A percentile compares a stretch with the other conserved stretches of the same genome.
Conservation (phyloP, 495 filamentous ascomycete genomes). For the Letharia columbiana region DNA sequence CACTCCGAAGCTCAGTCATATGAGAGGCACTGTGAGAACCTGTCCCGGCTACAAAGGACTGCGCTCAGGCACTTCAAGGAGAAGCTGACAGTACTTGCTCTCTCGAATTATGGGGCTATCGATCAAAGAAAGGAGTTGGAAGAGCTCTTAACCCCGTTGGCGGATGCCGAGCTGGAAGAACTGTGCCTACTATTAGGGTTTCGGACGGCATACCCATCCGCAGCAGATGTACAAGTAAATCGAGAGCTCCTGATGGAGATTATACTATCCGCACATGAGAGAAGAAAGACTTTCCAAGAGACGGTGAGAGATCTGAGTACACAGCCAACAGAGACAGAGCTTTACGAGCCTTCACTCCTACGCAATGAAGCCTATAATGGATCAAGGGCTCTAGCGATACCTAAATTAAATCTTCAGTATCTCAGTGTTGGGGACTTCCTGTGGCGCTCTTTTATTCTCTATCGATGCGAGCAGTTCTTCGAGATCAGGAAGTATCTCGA, state of each 20-base stretch:
- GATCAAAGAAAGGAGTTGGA: conserved; percentile 71
- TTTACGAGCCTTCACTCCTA: conserved; percentile 81
- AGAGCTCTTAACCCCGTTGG: conserved; percentile 62
- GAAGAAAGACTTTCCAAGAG: conserved; percentile 77
- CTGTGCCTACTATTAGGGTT: conserved; percentile 67
- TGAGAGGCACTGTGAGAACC: conserved; percentile 62
- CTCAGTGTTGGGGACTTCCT: conserved; percentile 91
- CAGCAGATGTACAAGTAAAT: conserved; percentile 50
- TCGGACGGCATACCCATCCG: conserved; percentile 68
- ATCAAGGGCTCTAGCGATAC: conserved; percentile 78
- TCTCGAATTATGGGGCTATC: conserved; percentile 88
- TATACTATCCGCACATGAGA: conserved; percentile 68
- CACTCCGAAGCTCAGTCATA: conserved; percentile 63
- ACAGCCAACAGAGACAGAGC: conserved; percentile 68
- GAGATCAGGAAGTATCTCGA: conserved; percentile 89
- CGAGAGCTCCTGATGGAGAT: conserved; percentile 67
- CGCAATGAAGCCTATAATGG: conserved; percentile 87
- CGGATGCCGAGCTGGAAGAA: conserved; percentile 60
- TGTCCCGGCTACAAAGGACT: conserved; percentile 74
- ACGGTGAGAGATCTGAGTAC: conserved; percentile 58
- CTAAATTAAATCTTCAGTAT: conserved; percentile 93
- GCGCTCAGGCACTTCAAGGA: conserved; percentile 79
- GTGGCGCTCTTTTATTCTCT: conserved; percentile 82
- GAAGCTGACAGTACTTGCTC: conserved; percentile 79
- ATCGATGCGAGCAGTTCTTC: conserved; percentile 88